Evolutionary conservation across 345 rosid genomes (phyloP).

Genomic region (Eucalyptus sp.): DNA sequence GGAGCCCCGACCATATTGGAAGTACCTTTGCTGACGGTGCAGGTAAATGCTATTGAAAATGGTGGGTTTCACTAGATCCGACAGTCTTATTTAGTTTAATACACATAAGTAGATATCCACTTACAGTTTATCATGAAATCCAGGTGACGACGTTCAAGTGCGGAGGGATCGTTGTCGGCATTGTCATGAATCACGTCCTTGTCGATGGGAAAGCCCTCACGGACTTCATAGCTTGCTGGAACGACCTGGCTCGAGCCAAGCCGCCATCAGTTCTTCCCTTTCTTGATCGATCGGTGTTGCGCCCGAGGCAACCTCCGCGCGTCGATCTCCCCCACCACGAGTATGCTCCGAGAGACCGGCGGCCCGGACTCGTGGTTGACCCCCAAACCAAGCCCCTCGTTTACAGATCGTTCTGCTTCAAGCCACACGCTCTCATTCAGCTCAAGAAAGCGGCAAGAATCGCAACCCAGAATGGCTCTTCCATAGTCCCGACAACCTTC

Average conservation of each 20-base stretch:
- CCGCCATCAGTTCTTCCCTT: background rate
- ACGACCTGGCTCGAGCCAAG: background rate
- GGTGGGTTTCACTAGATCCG: too few relatives aligned
- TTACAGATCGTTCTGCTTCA: background rate
- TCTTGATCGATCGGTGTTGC: background rate
- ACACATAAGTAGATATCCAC: background rate
- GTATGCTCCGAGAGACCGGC: background rate
- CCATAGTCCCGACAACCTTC: background rate
- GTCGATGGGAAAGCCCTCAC: background rate
- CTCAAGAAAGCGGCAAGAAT: background rate
- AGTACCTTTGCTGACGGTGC: background rate
- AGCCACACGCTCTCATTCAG: background rate
- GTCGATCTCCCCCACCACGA: background rate
- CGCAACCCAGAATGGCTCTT: background rate
- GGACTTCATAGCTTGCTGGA: background rate
- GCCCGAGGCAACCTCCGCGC: background rate
- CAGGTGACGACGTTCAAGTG: background rate
- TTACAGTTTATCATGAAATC: background rate
- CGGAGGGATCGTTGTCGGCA: background rate
- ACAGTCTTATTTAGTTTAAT: too few relatives aligned
- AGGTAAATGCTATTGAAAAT: background rate
- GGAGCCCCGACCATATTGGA: background rate
- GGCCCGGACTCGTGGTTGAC: rapidly evolving
- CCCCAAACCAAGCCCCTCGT: background rate
- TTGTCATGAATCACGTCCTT: background rate